Evolutionary conservation across 2,329 filamentous ascomycete species (phyloP).

Genomic region (Penicillium fuscoglaucum): DNA sequence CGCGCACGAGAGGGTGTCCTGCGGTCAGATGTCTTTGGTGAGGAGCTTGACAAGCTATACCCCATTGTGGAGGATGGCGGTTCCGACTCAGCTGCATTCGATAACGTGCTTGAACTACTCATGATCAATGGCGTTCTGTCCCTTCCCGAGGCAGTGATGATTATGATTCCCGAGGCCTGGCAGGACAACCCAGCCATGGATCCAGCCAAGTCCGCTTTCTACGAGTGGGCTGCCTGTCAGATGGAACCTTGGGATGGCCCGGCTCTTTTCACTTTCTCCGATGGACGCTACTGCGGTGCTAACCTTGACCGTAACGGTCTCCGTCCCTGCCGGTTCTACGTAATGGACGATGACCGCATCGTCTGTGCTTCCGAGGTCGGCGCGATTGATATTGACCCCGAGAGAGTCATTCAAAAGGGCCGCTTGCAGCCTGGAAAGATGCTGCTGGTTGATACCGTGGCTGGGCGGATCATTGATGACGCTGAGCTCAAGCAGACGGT

Average conservation of each 20-base stretch:
- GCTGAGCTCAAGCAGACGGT: constrained; percentile 87
- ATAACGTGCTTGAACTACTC: constrained; percentile 91
- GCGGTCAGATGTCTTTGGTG: constrained; percentile 87
- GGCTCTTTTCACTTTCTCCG: constrained; percentile 93
- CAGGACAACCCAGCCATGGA: constrained; percentile 92
- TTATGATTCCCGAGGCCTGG: constrained; percentile 98
- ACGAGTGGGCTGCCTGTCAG: constrained; percentile 97
- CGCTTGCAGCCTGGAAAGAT: constrained; percentile 92
- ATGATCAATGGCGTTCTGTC: constrained; percentile 96
- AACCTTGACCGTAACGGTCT: constrained; percentile 96
- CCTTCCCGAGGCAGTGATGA: constrained; percentile 92
- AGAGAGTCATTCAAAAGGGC: constrained; percentile 87
- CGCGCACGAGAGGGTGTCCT: constrained; percentile 92
- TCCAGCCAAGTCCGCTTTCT: constrained; percentile 92
- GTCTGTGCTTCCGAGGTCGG: constrained; percentile 97
- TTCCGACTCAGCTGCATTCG: constrained; percentile 94
- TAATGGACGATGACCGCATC: constrained; percentile 94
- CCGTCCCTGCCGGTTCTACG: constrained; percentile 93
- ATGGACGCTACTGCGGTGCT: constrained; percentile 94
- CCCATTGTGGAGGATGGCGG: constrained; percentile 95
- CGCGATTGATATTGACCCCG: constrained; percentile 86
- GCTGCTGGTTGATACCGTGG: constrained; percentile 89
- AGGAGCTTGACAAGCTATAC: constrained; percentile 86
- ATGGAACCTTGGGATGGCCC: constrained; percentile 99
- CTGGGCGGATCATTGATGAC: constrained; percentile 91